Evolutionary conservation across 768 basidiomycete genomes (phyloP), one percentile per base, ranked within the genome.

Genomic region (Jaapia argillacea): DNA sequence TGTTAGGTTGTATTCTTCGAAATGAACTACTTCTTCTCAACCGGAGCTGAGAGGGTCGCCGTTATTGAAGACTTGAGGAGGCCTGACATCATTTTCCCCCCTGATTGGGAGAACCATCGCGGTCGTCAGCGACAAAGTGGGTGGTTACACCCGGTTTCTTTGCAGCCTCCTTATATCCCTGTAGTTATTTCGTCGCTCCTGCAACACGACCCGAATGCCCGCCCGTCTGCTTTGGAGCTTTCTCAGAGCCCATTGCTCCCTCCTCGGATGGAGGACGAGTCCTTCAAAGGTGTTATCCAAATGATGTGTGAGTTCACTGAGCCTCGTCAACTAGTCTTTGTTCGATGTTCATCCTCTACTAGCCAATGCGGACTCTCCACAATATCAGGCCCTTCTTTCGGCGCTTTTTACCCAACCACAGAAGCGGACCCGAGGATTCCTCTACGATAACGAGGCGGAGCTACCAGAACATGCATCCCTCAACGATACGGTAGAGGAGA

Each of bases 1-100:
- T 26, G 21, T 18, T 48, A 92, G 88, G 81, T 97, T 50, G 92
- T 96, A 12, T 96, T 96, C 62, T 96, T 97, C 54, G 93, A 97
- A 65, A 94, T 96, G 91, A 92, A 89, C 59, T 88, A 82, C 61
- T 54, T 66, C 14, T 90, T 96, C 62, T 66, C 74, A 7, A 96
- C 92, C 0, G 80, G 77, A 1, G 72, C 85, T 16, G 92, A 97
- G 55, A 79, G 92, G 18, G 85, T 86, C 28, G 78, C 74, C 1
- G 89, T 92, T 18, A 71, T 97, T 1, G 85, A 86, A 51, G 77
- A 81, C 40, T 56, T 96, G 23, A 67, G 93, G 21, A 81, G 77
- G 52, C 80, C 81, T 0, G 64, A 71, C 13, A 76, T 93, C 21
- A 68, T 73, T 41, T 92, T 96, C 53, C 92, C 92, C n/a, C 45